Percentiles rank a stretch among this genome's conserved stretches.
phyloP scores from a whole-genome alignment of 2,329 filamentous ascomycete species.

The Ramichloridium luteum region DNA sequence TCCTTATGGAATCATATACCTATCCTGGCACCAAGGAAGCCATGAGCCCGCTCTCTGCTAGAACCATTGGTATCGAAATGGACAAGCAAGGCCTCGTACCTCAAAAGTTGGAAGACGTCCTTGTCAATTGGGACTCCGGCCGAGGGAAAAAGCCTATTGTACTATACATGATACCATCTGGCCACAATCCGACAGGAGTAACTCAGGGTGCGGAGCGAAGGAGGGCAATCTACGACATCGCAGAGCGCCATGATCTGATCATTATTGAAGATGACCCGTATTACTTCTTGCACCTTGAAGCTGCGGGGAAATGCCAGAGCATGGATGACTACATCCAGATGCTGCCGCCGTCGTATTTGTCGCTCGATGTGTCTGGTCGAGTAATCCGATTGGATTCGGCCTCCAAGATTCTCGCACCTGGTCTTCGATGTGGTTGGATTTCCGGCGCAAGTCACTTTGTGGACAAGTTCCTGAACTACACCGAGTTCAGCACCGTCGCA shows the following conservation, averaged over 20 bases:
- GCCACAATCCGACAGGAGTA: constrained; percentile 21
- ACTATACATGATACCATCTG: constrained; percentile 24
- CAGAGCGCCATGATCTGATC: constrained; percentile 18
- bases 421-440: constrained; percentile 23
- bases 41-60: constrained; percentile 17
- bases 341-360: constrained; percentile 22
- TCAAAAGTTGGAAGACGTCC: constrained; percentile 14
- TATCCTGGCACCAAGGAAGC: constrained; percentile 20
- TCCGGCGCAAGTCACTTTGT: constrained; percentile 20
- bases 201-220: constrained; percentile 17
- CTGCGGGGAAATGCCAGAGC: no score
- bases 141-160: constrained; percentile 15
- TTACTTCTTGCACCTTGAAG: constrained; percentile 16
- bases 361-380: constrained; percentile 23
- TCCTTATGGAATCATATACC: constrained; percentile 18
- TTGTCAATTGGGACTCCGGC: constrained; percentile 17
- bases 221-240: constrained; percentile 18
- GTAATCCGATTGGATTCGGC: constrained; percentile 24
- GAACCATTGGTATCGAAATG: constrained; percentile 19
- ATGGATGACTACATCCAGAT: constrained; percentile 8
- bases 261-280: constrained; percentile 25
- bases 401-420: constrained; percentile 25
- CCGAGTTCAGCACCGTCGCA: constrained; percentile 14
- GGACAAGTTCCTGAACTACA: constrained; percentile 17
- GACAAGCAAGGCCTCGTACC: constrained; percentile 20